Evolutionary conservation across 1,139 yeast species (phyloP).

Genomic region (Wickerhamiella pararugosa): DNA sequence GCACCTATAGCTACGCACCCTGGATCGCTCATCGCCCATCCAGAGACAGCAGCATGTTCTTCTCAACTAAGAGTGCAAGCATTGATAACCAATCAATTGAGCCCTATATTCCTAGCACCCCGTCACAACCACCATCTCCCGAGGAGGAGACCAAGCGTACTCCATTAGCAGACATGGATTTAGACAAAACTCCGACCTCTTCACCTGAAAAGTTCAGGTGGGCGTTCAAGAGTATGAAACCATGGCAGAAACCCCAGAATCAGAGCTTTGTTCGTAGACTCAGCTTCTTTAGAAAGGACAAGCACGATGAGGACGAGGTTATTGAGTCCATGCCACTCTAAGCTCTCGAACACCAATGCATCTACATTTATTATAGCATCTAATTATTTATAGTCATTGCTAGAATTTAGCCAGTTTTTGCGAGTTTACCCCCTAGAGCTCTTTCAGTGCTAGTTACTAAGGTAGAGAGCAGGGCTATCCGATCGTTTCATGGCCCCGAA

Average conservation of each 20-base stretch:
- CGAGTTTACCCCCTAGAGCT: too few relatives aligned
- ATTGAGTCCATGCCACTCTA: not conserved
- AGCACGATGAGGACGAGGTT: not conserved
- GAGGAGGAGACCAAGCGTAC: too few relatives aligned
- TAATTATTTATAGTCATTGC: not conserved
- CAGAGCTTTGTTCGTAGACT: constrained; percentile 4
- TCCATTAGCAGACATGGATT: not conserved
- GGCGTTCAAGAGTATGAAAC: constrained; percentile 3
- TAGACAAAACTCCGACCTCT: not conserved
- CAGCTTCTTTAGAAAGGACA: constrained; percentile 6
- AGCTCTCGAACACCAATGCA: constrained; percentile 7
- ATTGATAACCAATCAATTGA: not conserved
- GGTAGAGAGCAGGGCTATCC: too few relatives aligned
- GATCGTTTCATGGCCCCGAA: too few relatives aligned
- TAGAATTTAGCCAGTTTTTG: too few relatives aligned
- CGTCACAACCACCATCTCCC: too few relatives aligned
- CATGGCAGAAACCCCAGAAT: not conserved
- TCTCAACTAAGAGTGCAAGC: not conserved
- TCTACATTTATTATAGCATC: not conserved
- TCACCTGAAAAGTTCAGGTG: constrained; percentile 5
- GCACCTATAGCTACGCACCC: not conserved
- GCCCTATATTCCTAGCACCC: not conserved
- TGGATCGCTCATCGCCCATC: not conserved
- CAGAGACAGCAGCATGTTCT: constrained; percentile 4
- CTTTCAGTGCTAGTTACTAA: too few relatives aligned